Evolutionary conservation across 2,329 filamentous ascomycete species (phyloP), one percentile per base, ranked within the genome.

Genomic region (Calycina herbarum): DNA sequence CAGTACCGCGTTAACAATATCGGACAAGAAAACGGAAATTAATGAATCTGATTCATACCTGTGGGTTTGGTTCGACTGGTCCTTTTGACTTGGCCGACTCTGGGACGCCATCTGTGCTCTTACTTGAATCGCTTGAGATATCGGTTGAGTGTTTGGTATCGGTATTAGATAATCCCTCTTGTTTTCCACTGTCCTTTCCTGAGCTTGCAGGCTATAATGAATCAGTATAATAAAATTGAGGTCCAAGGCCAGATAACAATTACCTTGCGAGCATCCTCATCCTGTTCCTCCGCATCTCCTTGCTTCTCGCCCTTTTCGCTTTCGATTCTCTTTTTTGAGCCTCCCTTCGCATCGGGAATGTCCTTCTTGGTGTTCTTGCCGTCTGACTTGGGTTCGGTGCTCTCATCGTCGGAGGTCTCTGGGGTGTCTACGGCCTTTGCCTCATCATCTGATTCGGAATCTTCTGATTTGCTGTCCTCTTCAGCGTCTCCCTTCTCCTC

Each of bases 21-120:
- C 3, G 27, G 45, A 24, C 45, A 6, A 51, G 15, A 38, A 48
- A 45, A 38, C 7, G 5, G 56, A 59, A 48, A 13, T 57, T 15
- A 61, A 62, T 60, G 40, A 66, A 67, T 58, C 31, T 40, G 35
- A 57, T 33, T 65, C 72, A 74, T 73, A 72, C 71, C 66, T 74
- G 71, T 54, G 66, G 58, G 59, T 70, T 68, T 65, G 65, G 74
- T 45, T 80, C 77, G 60, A 85, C 77, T 11, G 82, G 81, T 38
- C 82, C 82, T 74, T 82, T 81, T 31, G 79, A 68, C 74, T 87
- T 87, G 27, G 84, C 82, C 11, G 83, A 81, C 59, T 87, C 85
- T 35, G 81, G 81, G 61, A 78, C 76, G 35, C 84, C 85, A 76
- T 88, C 85, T 78, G 87, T 88, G 73, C 81, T 84, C 78, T 83